These are phyloP conservation scores for Farysia itapuensis DNA, from an alignment of 1,284 basidiomycete genomes.

Conservation along the genomic window DNA sequence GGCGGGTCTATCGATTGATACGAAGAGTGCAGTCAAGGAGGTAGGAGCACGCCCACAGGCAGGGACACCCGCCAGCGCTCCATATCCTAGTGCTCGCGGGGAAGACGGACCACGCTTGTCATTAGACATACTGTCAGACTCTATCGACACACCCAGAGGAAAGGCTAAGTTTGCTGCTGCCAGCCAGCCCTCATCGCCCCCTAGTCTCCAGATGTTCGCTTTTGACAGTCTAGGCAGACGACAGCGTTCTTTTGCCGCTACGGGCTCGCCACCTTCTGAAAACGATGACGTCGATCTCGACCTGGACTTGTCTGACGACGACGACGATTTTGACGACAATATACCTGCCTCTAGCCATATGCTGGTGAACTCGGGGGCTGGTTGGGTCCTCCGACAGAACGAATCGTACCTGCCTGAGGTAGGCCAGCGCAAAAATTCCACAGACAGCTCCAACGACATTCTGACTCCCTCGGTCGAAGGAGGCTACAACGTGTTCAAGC, in stretches of 20 bases:
- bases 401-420: conserved; percentile 18
- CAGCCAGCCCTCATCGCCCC: conserved; percentile 33
- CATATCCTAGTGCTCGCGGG: conserved; percentile 17
- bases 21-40: conserved; percentile 16
- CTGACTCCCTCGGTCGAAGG: conserved; percentile 52
- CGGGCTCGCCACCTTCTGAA: conserved; percentile 8
- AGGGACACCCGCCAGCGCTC: conserved; percentile 33
- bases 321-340: conserved; percentile 4
- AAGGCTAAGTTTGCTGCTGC: conserved; percentile 15
- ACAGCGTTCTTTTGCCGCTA: conserved; percentile 6
- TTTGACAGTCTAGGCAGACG: conserved; percentile 27
- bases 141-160: conserved; percentile 8
- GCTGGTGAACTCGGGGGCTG: conserved; percentile 39
- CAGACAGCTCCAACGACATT: conserved; percentile 23
- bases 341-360: conserved; percentile 2
- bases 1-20: conserved; percentile 22
- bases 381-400: conserved; percentile 30
- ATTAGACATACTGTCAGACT: conserved; percentile 12
- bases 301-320: conserved; percentile 47
- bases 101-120: conserved; percentile 9
- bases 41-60: conserved; percentile 12
- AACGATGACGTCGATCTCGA: conserved; percentile 33
- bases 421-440: conserved; percentile 17
- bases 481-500: conserved; percentile 53
- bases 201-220: conserved; percentile 2